Base-by-base conservation (phyloP, 2,329 filamentous ascomycete species). In the Ceratocystis ficicola region DNA sequence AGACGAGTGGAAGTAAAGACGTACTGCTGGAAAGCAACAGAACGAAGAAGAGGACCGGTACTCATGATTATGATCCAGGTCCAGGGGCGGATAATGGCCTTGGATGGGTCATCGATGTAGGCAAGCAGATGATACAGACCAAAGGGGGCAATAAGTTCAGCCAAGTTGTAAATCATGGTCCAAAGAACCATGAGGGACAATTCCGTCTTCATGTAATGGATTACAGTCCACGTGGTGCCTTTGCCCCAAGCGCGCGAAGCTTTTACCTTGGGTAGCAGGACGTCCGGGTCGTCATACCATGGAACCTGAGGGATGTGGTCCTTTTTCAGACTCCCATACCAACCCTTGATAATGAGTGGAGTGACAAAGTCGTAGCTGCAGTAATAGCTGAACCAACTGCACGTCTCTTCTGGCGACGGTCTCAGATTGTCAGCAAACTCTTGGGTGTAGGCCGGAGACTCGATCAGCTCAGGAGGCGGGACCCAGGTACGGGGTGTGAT, bases 61-160 rank as follows among this genome's bases (percentile, higher is more conserved):
- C 83, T 83, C 67, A 84, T 75, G 44, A 84, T 75, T 1, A 78
- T 68, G 7, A 85, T 73, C 82, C 82, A 84, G 59, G 82, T 70
- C 74, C 77, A 79, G 1, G 81, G 80, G 30, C 76, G 76, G 32
- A 81, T 75, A 20, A 72, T 70, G n/a, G 80, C 76, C 22, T 70
- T 71, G n/a, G 72, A 71, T 0, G 80, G 80, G 36, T 76, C 70
- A 66, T 78, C 76, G 32, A 81, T 73, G 68, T 79, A 79, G 5
- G 73, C 72, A n/a, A 81, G 72, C 12, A 81, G 71, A 44, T 78
- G 76, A 70, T 81, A 82, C 75, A 84, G 78, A 62, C 77, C 79
- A 66, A 78, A 82, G 0, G 82, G 80, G 0, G 80, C 75, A 22
- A 83, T 69, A 57, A 82, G 77, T 69, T 84, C 81, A 28, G 79